phyloP scores from a whole-genome alignment of 2,329 filamentous ascomycete genomes.

The Neopestalotiopsis sp. region DNA sequence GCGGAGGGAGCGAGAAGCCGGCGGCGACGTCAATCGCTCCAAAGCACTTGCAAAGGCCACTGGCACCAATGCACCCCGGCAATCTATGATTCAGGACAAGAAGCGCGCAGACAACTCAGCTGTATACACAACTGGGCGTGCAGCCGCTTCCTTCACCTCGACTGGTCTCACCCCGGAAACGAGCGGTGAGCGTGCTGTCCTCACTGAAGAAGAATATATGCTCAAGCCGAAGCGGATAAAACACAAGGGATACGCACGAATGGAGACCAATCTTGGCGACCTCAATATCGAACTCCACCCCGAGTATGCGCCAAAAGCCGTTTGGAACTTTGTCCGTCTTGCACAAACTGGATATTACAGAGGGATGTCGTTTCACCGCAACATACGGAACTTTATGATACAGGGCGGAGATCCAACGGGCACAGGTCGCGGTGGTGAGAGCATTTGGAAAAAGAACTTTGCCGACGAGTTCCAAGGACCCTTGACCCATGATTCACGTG shows the following conservation, averaged over 20 bases:
- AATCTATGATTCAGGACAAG: constrained; percentile 58
- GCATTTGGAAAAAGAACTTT: constrained; percentile 94
- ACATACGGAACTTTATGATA: constrained; percentile 97
- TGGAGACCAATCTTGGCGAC: constrained; percentile 84
- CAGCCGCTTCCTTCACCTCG: constrained; percentile 93
- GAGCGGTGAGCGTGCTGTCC: constrained; percentile 80
- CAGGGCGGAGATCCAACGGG: constrained; percentile 95
- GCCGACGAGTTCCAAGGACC: constrained; percentile 92
- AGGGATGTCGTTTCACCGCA: constrained; percentile 84
- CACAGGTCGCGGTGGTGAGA: constrained; percentile 86
- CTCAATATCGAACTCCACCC: constrained; percentile 89
- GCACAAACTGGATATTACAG: constrained; percentile 91
- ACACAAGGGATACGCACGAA: constrained; percentile 86
- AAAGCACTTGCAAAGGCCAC: constrained; percentile 46
- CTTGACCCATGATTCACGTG: constrained; percentile 79
- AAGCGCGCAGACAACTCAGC: constrained; percentile 82
- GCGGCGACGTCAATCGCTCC: constrained; percentile 61
- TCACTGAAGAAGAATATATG: constrained; percentile 97
- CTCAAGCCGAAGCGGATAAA: constrained; percentile 88
- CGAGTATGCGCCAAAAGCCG: constrained; percentile 88
- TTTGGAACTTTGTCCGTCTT: constrained; percentile 95
- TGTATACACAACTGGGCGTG: constrained; percentile 85
- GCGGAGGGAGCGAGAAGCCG: constrained; percentile 71
- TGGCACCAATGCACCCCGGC: constrained; percentile 36
- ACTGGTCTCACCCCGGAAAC: constrained; percentile 94